Evolutionary conservation across 2,329 filamentous ascomycete species (phyloP).

Genomic region (Aspergillus sp.): DNA sequence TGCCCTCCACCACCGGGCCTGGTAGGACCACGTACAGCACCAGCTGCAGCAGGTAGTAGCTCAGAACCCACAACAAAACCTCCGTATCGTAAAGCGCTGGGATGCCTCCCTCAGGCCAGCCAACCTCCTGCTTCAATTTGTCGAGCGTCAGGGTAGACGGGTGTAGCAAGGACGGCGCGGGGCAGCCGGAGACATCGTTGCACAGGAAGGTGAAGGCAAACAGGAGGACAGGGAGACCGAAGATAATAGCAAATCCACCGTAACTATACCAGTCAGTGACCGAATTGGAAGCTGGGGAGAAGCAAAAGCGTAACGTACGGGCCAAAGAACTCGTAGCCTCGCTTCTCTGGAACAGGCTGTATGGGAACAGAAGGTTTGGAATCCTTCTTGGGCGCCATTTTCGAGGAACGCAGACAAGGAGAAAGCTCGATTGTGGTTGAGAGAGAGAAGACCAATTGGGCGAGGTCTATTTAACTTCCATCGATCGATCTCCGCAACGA

Average conservation of each 20-base stretch:
- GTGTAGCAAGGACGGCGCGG: slow-evolving; percentile 74
- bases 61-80: slow-evolving; percentile 68
- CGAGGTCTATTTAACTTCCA: background rate
- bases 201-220: slow-evolving; percentile 82
- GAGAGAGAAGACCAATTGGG: background rate
- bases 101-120: slow-evolving; percentile 74
- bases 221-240: slow-evolving; percentile 75
- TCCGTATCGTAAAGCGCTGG: slow-evolving; percentile 68
- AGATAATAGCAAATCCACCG: slow-evolving; percentile 74
- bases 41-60: slow-evolving; percentile 75
- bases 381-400: slow-evolving; percentile 35
- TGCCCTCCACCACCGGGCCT: slow-evolving; percentile 69
- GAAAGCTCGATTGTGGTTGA: background rate
- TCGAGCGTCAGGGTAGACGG: slow-evolving; percentile 70
- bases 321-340: slow-evolving; percentile 49
- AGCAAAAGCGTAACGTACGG: slow-evolving; percentile 38
- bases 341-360: slow-evolving; percentile 40
- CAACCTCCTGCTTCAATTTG: slow-evolving; percentile 74
- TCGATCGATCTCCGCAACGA: background rate
- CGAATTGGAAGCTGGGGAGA: background rate
- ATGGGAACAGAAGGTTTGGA: slow-evolving; percentile 30
- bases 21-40: slow-evolving; percentile 76
- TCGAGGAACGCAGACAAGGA: background rate
- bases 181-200: slow-evolving; percentile 91
- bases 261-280: slow-evolving; percentile 50